Evolutionary conservation across 768 basidiomycete species (phyloP).

Genomic region (Leccinum disarticulatum): DNA sequence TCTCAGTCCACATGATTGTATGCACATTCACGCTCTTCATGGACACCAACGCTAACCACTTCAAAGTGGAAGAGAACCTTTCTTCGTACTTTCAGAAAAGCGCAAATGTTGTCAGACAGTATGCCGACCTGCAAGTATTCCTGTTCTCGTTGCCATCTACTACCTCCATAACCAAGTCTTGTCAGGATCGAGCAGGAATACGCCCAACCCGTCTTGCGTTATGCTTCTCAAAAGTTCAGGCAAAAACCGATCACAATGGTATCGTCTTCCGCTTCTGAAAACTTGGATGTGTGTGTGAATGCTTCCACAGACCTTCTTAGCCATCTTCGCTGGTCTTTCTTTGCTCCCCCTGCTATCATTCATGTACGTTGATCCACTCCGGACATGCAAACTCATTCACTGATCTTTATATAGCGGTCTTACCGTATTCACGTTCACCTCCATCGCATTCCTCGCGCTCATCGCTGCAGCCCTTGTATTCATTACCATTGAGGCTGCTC

Average conservation of each 20-base stretch:
- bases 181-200: conserved; percentile 45
- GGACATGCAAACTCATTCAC: conserved; percentile 9
- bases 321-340: conserved; percentile 39
- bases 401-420: conserved; percentile 22
- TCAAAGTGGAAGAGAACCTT: conserved; percentile 20
- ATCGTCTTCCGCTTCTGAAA: not conserved
- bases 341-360: conserved; percentile 37
- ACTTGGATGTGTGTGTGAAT: conserved; percentile 6
- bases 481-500: conserved; percentile 28
- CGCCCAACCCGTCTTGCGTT: conserved; percentile 40
- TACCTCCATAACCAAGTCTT: not conserved
- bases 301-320: conserved; percentile 39
- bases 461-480: conserved; percentile 33
- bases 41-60: conserved; percentile 9
- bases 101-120: conserved; percentile 25
- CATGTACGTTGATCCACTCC: conserved; percentile 33
- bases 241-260: conserved; percentile 30
- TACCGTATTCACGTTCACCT: conserved; percentile 37
- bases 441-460: conserved; percentile 39
- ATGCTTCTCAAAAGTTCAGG: conserved; percentile 19
- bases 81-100: conserved; percentile 31
- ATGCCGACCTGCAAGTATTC: conserved; percentile 29
- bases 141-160: not conserved
- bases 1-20: conserved; percentile 27
- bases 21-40: conserved; percentile 6